Percentiles rank a stretch among this genome's conserved stretches.
Evolutionary conservation across 1,284 basidiomycete genomes (phyloP).

Genomic region (Apiotrichum porosum): DNA sequence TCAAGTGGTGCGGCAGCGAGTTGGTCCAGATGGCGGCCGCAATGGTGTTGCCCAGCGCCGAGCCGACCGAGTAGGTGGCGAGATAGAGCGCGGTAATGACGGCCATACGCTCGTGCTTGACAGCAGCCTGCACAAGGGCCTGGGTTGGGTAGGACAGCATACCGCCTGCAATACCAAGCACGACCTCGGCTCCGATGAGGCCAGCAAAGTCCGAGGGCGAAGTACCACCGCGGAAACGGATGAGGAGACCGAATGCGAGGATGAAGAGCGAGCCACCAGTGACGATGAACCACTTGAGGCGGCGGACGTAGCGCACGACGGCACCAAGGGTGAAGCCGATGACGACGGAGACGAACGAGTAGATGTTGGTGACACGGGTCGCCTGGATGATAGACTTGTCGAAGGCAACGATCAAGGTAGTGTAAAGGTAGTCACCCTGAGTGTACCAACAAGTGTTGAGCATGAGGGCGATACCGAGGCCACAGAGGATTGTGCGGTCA

Average conservation of each 20-base stretch:
- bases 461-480: slow-evolving; percentile 44
- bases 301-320: slow-evolving; percentile 41
- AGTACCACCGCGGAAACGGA: slow-evolving; percentile 47
- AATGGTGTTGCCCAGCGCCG: slow-evolving; percentile 43
- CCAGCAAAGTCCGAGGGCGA: slow-evolving; percentile 28
- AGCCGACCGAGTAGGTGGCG: slow-evolving; percentile 48
- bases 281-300: slow-evolving; percentile 48
- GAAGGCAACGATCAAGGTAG: slow-evolving; percentile 46
- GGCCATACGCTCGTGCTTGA: slow-evolving; percentile 47
- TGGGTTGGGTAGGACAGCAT: slow-evolving; percentile 50
- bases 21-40: slow-evolving; percentile 48
- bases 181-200: slow-evolving; percentile 47
- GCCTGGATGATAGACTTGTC: slow-evolving; percentile 42
- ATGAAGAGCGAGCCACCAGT: slow-evolving; percentile 31
- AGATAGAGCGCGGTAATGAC: slow-evolving; percentile 48
- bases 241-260: slow-evolving; percentile 48
- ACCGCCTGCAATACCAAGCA: slow-evolving; percentile 48
- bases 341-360: slow-evolving; percentile 48
- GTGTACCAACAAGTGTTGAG: slow-evolving; percentile 49
- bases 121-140: slow-evolving; percentile 45
- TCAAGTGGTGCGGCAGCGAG: slow-evolving; percentile 19
- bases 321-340: slow-evolving; percentile 44
- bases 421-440: slow-evolving; percentile 46
- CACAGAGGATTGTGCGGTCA: slow-evolving; percentile 45
- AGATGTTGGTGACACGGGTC: slow-evolving; percentile 47